Conservation (phyloP, 345 rosid genomes). For the Pelargonium nanum region DNA sequence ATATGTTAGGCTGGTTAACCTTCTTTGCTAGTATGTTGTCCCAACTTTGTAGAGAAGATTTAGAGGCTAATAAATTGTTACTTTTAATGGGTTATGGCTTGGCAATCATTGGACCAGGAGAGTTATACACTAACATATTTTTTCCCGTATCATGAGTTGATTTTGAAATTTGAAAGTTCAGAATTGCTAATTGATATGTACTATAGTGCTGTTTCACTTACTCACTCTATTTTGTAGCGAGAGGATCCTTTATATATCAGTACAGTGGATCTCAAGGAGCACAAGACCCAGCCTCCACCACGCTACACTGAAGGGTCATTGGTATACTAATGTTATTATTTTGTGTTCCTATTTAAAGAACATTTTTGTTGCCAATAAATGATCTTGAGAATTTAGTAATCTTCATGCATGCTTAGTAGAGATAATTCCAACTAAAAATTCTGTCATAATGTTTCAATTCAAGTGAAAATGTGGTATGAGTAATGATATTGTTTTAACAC, state of each 20-base stretch:
- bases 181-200: neutral
- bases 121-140: neutral
- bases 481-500: too few species aligned
- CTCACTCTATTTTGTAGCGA: slow-evolving; percentile 29
- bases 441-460: too few species aligned
- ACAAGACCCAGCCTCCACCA: slow-evolving; percentile 73
- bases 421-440: too few species aligned
- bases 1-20: neutral
- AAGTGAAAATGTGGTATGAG: too few species aligned
- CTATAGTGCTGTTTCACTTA: neutral
- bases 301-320: slow-evolving; percentile 91
- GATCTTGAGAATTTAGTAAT: too few species aligned
- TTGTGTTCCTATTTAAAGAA: slow-evolving; percentile 10
- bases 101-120: neutral
- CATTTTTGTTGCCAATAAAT: slow-evolving; percentile 2
- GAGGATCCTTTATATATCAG: slow-evolving; percentile 46
- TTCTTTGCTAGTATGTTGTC: neutral
- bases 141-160: neutral
- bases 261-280: slow-evolving; percentile 58
- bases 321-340: slow-evolving; percentile 31
- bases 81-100: neutral
- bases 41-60: too few species aligned
- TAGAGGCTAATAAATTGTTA: neutral
- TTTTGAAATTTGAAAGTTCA: neutral
- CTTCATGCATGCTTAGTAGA: neutral